phyloP scores from a whole-genome alignment of 495 filamentous ascomycete genomes.

The Neurospora sp. region DNA sequence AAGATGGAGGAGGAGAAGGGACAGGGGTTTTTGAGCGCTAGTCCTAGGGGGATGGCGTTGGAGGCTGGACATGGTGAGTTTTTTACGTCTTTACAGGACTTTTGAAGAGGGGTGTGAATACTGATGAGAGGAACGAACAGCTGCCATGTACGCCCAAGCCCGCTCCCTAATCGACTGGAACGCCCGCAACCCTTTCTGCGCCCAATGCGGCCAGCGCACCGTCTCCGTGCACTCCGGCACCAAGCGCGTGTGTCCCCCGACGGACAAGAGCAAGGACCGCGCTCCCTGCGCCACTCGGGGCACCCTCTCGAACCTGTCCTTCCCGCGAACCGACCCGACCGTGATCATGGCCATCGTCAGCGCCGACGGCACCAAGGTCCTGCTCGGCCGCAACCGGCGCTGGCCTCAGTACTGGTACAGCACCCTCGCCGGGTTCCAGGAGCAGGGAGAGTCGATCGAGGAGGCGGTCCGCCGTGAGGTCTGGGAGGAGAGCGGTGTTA shows the following conservation, averaged over 20 bases:
- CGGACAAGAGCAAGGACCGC: slow-evolving; percentile 52
- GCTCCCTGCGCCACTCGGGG: slow-evolving; percentile 66
- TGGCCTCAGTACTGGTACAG: slow-evolving; percentile 81
- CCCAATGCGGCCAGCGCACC: slow-evolving; percentile 73
- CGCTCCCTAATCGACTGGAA: slow-evolving; percentile 94
- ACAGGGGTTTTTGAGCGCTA: slow-evolving; percentile 10
- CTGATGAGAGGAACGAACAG: slow-evolving; percentile 27
- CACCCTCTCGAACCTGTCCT: slow-evolving; percentile 70
- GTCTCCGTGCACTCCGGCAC: slow-evolving; percentile 80
- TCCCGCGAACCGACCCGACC: slow-evolving; percentile 91
- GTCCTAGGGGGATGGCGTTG: slow-evolving; percentile 28
- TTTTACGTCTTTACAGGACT: not conserved
- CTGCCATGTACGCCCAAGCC: slow-evolving; percentile 84
- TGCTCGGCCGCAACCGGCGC: slow-evolving; percentile 75
- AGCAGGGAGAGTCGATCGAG: slow-evolving; percentile 89
- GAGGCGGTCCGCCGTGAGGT: slow-evolving; percentile 92
- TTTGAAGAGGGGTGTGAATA: not conserved
- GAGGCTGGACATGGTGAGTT: slow-evolving; percentile 33
- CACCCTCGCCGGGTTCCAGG: slow-evolving; percentile 88
- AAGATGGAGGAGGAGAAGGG: slow-evolving; percentile 22
- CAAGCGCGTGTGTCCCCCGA: slow-evolving; percentile 81
- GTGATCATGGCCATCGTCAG: slow-evolving; percentile 90
- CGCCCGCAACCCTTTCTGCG: slow-evolving; percentile 82
- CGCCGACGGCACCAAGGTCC: slow-evolving; percentile 57
- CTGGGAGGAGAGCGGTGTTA: slow-evolving; percentile 89